phyloP scores from a whole-genome alignment of 352 stramenopile species.

The Phytophthora hybrid region DNA sequence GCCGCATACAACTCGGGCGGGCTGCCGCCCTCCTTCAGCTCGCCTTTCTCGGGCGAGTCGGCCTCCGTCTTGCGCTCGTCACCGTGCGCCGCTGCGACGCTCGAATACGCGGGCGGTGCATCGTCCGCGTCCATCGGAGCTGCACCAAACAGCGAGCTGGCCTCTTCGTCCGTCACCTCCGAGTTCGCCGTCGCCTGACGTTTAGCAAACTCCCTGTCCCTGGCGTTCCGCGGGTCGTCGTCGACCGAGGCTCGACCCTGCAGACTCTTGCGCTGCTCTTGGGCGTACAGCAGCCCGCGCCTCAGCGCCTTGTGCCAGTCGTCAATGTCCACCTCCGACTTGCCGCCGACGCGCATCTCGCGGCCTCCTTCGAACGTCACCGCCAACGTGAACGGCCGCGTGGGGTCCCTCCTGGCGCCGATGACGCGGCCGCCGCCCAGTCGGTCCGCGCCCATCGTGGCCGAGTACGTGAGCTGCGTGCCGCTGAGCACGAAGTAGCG shows the following conservation, averaged over 20 bases:
- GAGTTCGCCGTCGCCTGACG: conserved; percentile 34
- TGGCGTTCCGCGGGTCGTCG: conserved; percentile 36
- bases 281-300: conserved; percentile 48
- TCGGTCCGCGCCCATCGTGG: conserved; percentile 54
- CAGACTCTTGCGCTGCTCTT: conserved; percentile 41
- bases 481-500: conserved; percentile 77
- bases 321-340: conserved; percentile 71
- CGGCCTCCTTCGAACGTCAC: conserved; percentile 72
- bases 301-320: conserved; percentile 77
- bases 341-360: conserved; percentile 71
- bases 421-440: conserved; percentile 66
- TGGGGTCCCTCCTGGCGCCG: conserved; percentile 62
- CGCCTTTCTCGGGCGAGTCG: conserved; percentile 16
- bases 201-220: conserved; percentile 43
- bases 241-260: conserved; percentile 25
- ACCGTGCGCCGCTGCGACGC: conserved; percentile 3
- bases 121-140: conserved; percentile 27
- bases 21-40: conserved; percentile 38
- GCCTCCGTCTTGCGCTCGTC: conserved; percentile 35
- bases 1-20: conserved; percentile 44
- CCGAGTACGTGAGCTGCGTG: conserved; percentile 69
- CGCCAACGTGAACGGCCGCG: conserved; percentile 63
- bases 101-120: conserved; percentile 31
- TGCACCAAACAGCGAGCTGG: conserved; percentile 39
- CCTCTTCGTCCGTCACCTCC: conserved; percentile 37